These are phyloP conservation scores for Magnusiomyces fungicola DNA, from an alignment of 1,139 yeast species.

Conservation along the genomic window DNA sequence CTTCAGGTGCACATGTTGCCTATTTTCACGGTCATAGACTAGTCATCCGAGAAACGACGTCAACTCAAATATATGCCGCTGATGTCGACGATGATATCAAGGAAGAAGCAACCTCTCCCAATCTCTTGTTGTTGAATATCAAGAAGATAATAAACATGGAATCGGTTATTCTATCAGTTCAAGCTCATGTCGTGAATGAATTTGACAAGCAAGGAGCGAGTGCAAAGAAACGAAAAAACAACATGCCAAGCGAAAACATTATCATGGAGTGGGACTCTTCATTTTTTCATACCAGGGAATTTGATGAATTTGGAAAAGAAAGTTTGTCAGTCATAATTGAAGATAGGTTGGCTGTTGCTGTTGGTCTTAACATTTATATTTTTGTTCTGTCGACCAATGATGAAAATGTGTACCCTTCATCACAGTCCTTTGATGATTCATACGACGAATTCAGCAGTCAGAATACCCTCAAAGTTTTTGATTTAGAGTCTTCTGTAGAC, in stretches of 20 bases:
- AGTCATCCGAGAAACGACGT: neutral
- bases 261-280: constrained; percentile 6
- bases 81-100: too few species aligned
- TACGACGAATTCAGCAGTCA: too few species aligned
- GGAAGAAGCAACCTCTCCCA: too few species aligned
- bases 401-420: too few species aligned
- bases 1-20: constrained; percentile 5
- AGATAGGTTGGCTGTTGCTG: constrained; percentile 3
- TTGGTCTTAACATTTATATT: neutral
- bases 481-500: neutral
- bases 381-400: neutral
- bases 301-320: too few species aligned
- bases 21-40: neutral
- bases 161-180: too few species aligned
- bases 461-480: neutral
- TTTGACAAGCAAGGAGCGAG: neutral
- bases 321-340: neutral
- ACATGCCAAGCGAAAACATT: neutral
- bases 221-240: neutral
- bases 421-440: too few species aligned
- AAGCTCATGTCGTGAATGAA: too few species aligned
- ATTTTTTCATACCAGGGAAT: neutral
- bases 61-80: neutral
- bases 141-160: neutral
- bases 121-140: neutral